Percentiles rank a stretch among this genome's conserved stretches.
Conservation (phyloP, 1,284 basidiomycete genomes). For the Ceratorhiza oryzae-sativae region DNA sequence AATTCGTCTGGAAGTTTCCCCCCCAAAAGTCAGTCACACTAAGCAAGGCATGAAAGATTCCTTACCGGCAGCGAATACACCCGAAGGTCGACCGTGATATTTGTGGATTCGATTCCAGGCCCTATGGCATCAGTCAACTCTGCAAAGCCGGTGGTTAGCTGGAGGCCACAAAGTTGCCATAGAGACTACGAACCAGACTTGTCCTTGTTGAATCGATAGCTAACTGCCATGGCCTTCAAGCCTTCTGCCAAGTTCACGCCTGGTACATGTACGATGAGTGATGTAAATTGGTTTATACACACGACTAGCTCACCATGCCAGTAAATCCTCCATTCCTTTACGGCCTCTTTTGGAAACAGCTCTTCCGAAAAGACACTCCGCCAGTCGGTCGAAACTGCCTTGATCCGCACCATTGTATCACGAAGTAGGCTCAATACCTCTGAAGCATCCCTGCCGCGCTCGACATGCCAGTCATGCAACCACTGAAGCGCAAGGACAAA, state of each 20-base stretch:
- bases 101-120: slow-evolving; percentile 20
- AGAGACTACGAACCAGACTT: background rate
- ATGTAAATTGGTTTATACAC: too few species aligned
- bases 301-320: slow-evolving; percentile 22
- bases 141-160: background rate
- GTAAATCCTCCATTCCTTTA: slow-evolving; percentile 2
- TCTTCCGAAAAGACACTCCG: slow-evolving; percentile 54
- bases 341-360: slow-evolving; percentile 1
- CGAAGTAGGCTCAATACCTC: background rate
- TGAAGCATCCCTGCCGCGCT: background rate
- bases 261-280: too few species aligned
- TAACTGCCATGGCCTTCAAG: slow-evolving; percentile 5
- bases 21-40: background rate
- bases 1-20: background rate
- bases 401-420: background rate
- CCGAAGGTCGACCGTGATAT: slow-evolving; percentile 10
- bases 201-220: slow-evolving; percentile 17
- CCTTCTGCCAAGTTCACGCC: slow-evolving; percentile 11
- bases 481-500: slow-evolving; percentile 63
- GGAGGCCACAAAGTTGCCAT: background rate
- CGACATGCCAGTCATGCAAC: slow-evolving; percentile 48
- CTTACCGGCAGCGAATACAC: slow-evolving; percentile 14
- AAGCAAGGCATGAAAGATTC: too few species aligned
- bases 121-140: slow-evolving; percentile 5
- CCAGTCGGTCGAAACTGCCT: slow-evolving; percentile 8